Evolutionary conservation across 2,329 filamentous ascomycete genomes (phyloP), one percentile per base, ranked within the genome.

Genomic region (Paecilomyces dactylethromorphus): DNA sequence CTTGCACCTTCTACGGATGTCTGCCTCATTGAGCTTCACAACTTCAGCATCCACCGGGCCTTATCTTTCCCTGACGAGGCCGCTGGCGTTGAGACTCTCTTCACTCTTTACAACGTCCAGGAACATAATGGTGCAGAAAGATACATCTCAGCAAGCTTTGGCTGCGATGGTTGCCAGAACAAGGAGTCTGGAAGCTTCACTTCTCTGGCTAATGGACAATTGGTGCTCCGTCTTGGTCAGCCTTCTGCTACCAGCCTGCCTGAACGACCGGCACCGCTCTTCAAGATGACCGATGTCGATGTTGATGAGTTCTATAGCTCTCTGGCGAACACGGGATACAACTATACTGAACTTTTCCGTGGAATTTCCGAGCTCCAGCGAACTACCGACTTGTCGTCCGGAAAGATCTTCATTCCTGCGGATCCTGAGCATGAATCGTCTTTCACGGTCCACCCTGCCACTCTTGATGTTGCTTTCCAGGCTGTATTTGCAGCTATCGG

Each of bases 261-360:
- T 29, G 31, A 33, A 3, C 15, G 45, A 10, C 32, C 33, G 2
- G 24, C 13, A 1, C 22, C 45, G 3, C 21, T 21, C 15, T 22
- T 22, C 4, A 53, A 55, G 18, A 24, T 58, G 31, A 22, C 66
- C 2, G 62, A 60, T 1, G 45, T 68, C 13, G 64, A 69, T 12
- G 39, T 58, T 0, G 64, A 69, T 11, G 51, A 59, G 5, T 71
- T 71, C 54, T 71, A 73, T 55, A 60, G 59, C n/a, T 60, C 60
- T 4, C 58, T 71, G 2, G 53, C 56, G 0, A 54, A 66, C 0
- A 58, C 68, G 24, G 70, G 70, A 7, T 70, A 68, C 39, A 63
- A 63, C 5, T 73, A 70, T 33, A 63, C 62, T 1, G 64, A 62
- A 2, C 59, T 64, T 11, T 71, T 71, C 60, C 58, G 58, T 12